Evolutionary conservation across 2,329 filamentous ascomycete species (phyloP).

Genomic region (Colletotrichum australisinense): DNA sequence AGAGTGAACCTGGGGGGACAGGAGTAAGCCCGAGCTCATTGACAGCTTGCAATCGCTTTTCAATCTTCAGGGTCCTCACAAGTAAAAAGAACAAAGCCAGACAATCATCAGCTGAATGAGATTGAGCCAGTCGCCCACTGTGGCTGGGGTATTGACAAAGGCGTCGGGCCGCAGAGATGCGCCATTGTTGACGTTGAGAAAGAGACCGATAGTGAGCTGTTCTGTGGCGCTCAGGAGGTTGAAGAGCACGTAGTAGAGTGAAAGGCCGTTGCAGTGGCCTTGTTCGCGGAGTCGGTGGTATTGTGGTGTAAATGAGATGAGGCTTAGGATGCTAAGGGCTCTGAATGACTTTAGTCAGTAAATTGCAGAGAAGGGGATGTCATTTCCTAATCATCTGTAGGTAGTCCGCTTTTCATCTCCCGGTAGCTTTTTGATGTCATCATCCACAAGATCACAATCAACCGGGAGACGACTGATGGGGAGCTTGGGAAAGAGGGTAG

Average conservation of each 20-base stretch:
- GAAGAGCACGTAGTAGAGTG: constrained; percentile 11
- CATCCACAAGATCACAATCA: too few species aligned
- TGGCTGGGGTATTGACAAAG: constrained; percentile 22
- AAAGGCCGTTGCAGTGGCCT: constrained; percentile 8
- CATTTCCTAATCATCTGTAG: background rate
- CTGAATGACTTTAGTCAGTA: background rate
- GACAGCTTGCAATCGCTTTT: background rate
- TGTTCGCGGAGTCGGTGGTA: constrained; percentile 18
- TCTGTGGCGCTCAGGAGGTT: constrained; percentile 17
- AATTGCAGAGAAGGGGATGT: background rate
- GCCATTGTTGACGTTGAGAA: constrained; percentile 10
- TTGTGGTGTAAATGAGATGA: constrained; percentile 13
- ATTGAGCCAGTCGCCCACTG: constrained; percentile 25
- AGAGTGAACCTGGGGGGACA: background rate
- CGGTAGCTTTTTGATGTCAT: too few species aligned
- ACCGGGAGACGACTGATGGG: too few species aligned
- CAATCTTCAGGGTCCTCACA: background rate
- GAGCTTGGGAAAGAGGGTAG: background rate
- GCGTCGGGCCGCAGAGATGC: background rate
- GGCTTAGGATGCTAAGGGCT: background rate
- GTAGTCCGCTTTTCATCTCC: too few species aligned
- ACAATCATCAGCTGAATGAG: constrained; percentile 10
- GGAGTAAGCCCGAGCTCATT: background rate
- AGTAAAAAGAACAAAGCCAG: background rate
- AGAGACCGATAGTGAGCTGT: constrained; percentile 4